A percentile compares a stretch with the other conserved stretches of the same genome.
Evolutionary conservation across 225 moss, liverwort and hornwort species (phyloP).

Genomic region (Ulota crispa): DNA sequence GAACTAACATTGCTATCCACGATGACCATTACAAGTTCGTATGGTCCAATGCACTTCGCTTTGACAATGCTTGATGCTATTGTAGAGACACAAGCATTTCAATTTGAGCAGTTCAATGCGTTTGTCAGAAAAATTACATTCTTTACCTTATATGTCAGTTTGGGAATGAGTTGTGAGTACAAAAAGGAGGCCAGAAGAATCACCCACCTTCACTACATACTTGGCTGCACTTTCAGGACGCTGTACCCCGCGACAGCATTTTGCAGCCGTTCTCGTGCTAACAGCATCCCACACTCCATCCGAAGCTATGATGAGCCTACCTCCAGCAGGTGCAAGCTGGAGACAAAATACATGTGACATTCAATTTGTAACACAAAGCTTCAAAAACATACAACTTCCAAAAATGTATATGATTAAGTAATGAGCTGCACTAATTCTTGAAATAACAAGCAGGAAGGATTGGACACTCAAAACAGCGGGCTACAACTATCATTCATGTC

Average conservation of each 20-base stretch:
- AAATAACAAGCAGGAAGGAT: neutral
- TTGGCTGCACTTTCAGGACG: constrained; percentile 61
- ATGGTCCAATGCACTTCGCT: neutral
- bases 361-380: neutral
- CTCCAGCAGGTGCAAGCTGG: constrained; percentile 58
- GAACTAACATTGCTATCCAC: neutral
- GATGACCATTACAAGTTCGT: neutral
- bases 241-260: constrained; percentile 56
- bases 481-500: neutral
- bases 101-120: neutral
- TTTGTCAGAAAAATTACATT: neutral
- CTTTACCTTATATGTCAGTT: neutral
- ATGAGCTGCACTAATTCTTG: neutral
- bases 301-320: constrained; percentile 68
- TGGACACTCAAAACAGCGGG: neutral
- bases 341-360: neutral
- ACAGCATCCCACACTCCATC: constrained; percentile 78
- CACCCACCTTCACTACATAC: constrained; percentile 58
- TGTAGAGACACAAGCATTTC: neutral
- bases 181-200: neutral
- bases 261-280: constrained; percentile 53
- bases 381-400: neutral
- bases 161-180: neutral
- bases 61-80: neutral
- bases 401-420: no score